A percentile compares a stretch with the other conserved stretches of the same genome.
These are phyloP conservation scores for Solanum raphanifolium DNA, from an alignment of 257 asterid species.

Conservation along the genomic window DNA sequence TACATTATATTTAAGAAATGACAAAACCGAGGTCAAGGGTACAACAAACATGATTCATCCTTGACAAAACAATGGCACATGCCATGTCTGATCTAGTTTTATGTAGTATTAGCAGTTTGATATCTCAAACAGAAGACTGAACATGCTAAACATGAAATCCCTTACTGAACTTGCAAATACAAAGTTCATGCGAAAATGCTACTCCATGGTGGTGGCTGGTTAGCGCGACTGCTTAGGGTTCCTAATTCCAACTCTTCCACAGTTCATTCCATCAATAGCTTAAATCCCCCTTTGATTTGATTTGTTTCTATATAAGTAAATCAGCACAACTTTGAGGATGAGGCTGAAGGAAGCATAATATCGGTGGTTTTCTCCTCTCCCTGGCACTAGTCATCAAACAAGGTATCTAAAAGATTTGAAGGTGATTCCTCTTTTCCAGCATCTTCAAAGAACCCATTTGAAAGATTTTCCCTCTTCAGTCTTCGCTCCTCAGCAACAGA, in stretches of 20 bases:
- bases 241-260: not conserved
- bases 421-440: slow-evolving; percentile 44
- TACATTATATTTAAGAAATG: not conserved
- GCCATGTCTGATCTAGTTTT: not conserved
- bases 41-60: not conserved
- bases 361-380: not conserved
- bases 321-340: not conserved
- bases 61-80: not conserved
- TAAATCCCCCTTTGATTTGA: not conserved
- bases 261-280: not conserved
- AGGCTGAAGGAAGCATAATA: not conserved
- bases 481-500: slow-evolving; percentile 70
- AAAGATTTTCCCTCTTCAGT: slow-evolving; percentile 45
- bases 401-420: slow-evolving; percentile 54
- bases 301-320: not conserved
- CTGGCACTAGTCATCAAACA: slow-evolving; percentile 40
- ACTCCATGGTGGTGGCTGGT: not conserved
- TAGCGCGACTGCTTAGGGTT: not conserved
- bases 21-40: not conserved
- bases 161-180: not conserved
- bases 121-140: not conserved
- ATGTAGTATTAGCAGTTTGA: not conserved
- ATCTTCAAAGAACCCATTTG: slow-evolving; percentile 52
- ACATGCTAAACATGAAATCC: not conserved
- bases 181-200: not conserved